Evolutionary conservation across 805 yeast genomes (phyloP).

Genomic region (Schizosaccharomyces lindneri): DNA sequence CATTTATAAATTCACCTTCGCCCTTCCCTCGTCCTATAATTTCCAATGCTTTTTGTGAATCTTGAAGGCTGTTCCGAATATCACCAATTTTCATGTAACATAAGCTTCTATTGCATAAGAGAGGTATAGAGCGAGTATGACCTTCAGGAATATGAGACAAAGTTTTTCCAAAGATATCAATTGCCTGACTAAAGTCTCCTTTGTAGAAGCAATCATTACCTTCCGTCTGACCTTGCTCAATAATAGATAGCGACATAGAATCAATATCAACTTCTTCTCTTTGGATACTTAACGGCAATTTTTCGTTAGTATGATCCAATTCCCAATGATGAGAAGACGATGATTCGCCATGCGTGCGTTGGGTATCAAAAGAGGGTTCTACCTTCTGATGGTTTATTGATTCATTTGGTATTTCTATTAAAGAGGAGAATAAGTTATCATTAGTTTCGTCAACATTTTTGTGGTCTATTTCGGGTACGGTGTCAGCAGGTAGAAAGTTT

Average conservation of each 20-base stretch:
- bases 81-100: constrained; percentile 48
- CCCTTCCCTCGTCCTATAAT: constrained; percentile 18
- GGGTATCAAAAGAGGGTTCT: no score
- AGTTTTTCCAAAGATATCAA: constrained; percentile 31
- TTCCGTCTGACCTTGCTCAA: constrained; percentile 12
- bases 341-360: no score
- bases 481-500: no score
- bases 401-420: no score
- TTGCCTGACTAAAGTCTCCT: constrained; percentile 63
- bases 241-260: constrained; percentile 5
- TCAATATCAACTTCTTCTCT: background rate
- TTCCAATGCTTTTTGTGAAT: constrained; percentile 24
- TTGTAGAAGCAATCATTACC: constrained; percentile 43
- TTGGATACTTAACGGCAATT: background rate
- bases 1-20: constrained; percentile 22
- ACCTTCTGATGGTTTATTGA: no score
- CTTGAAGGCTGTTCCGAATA: constrained; percentile 25
- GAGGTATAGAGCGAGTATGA: constrained; percentile 42
- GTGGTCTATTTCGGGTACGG: no score
- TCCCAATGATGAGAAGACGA: no score
- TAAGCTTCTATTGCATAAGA: constrained; percentile 52
- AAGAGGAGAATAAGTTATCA: no score
- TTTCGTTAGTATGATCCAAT: no score
- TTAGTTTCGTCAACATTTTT: no score
- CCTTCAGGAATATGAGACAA: constrained; percentile 31